Evolutionary conservation across 768 basidiomycete species (phyloP), one percentile per base, ranked within the genome.

Genomic region (Pisolithus microcarpus): DNA sequence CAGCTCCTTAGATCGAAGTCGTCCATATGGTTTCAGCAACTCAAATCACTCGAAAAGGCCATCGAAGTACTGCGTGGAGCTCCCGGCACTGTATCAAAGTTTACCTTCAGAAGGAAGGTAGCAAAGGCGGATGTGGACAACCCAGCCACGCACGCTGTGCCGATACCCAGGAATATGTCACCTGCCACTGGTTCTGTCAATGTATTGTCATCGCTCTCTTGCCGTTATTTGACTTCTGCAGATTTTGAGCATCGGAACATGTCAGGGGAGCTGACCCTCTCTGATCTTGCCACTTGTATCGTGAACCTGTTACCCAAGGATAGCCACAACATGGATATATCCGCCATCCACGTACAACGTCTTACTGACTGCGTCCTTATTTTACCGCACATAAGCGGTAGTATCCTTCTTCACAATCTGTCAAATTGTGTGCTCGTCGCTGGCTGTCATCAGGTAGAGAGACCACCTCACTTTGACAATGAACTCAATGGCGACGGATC

Each of bases 401-500:
- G 90, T 58, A 78, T 84, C 8, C 69, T 94, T 48, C 64, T 93
- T 1, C 79, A 88, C 56, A 75, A 84, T 53, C 56, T 91, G 28
- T 65, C 68, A 18, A 64, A 74, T 16, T 91, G 85, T 56, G 67
- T 82, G 4, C 63, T 94, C n/a, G 78, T 80, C 10, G 69, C 87
- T 4, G 84, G 80, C 1, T 87, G 86, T 58, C 91, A 90, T 61
- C 92, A 95, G 77, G 92, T 91, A 59, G 37, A 9, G 42, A 54
- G 10, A 24, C 11, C 38, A 31, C 5, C 30, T 23, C 40, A 5
- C 30, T 9, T 42, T 15, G 28, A 40, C 21, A 31, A 51, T 26
- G 18, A 10, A 16, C 36, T 53, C 30, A 34, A 49, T 30, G 38
- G 37, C 10, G 26, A 49, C 23, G 19, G 28, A 23, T 45, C 15